phyloP scores from a whole-genome alignment of 129 eudicot genomes.

The Ambrosia trifida region DNA sequence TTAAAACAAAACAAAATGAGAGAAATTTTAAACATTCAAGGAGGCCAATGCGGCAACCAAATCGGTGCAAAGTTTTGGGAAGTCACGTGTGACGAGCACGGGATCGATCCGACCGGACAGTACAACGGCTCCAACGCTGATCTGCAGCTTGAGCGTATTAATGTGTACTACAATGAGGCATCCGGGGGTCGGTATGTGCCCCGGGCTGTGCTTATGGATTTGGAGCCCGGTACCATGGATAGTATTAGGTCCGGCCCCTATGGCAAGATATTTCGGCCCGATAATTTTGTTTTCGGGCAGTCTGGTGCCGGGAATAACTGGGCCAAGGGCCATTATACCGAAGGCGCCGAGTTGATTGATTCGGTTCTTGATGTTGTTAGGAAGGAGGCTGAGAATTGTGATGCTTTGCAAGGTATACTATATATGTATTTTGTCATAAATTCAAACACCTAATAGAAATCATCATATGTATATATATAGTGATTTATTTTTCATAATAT shows the following conservation, averaged over 20 bases:
- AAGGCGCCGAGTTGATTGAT: constrained; percentile 78
- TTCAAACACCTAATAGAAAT: no score
- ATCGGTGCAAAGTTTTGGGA: constrained; percentile 83
- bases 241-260: constrained; percentile 63
- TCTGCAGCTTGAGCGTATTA: constrained; percentile 59
- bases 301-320: constrained; percentile 79
- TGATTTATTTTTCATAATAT: neutral
- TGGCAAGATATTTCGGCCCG: constrained; percentile 72
- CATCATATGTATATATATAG: no score
- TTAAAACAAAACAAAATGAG: constrained; percentile 43
- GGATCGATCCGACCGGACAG: constrained; percentile 52
- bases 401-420: constrained; percentile 59
- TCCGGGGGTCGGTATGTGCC: constrained; percentile 75
- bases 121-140: constrained; percentile 45
- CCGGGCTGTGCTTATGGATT: constrained; percentile 73
- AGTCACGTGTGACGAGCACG: constrained; percentile 74
- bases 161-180: constrained; percentile 73
- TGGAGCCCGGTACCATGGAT: constrained; percentile 81
- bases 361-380: constrained; percentile 78
- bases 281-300: constrained; percentile 73
- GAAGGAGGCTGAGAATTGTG: constrained; percentile 78
- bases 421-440: no score
- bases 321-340: constrained; percentile 80
- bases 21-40: constrained; percentile 73
- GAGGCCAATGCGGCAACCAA: constrained; percentile 84